Conservation (phyloP, 2,329 filamentous ascomycete genomes). For the Alternaria conjuncta region DNA sequence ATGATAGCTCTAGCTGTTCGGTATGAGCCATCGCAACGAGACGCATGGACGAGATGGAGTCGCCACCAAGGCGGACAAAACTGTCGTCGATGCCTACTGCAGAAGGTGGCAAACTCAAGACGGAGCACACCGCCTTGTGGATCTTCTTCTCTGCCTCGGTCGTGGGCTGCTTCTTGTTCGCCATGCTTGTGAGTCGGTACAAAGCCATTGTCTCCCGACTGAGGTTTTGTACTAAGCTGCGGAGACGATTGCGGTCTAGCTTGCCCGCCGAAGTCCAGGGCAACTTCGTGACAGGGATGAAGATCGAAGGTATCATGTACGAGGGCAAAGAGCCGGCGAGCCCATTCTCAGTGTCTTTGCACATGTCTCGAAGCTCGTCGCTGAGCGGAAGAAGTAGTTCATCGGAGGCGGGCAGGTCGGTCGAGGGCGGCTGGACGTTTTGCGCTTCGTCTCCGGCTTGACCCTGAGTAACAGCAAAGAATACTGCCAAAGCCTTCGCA, state of each 20-base stretch:
- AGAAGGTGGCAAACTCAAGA: conserved; percentile 33
- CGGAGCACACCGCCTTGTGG: conserved; percentile 36
- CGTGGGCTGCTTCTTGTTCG: conserved; percentile 37
- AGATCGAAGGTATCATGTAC: conserved; percentile 46
- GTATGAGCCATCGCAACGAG: conserved; percentile 38
- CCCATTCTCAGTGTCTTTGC: conserved; percentile 39
- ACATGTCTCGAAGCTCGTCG: conserved; percentile 32
- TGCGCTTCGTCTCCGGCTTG: conserved; percentile 5
- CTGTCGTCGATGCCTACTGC: conserved; percentile 43
- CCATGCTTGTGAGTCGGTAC: conserved; percentile 36
- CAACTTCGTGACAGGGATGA: conserved; percentile 40
- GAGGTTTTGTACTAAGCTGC: conserved; percentile 35
- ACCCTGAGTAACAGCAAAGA: conserved; percentile 34
- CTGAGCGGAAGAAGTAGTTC: conserved; percentile 39
- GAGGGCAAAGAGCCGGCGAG: conserved; percentile 37
- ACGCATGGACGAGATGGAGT: conserved; percentile 41
- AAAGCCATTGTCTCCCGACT: conserved; percentile 37
- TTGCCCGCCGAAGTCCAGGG: conserved; percentile 43
- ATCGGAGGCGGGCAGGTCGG: conserved; percentile 29
- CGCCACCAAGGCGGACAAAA: conserved; percentile 43
- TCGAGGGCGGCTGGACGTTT: conserved; percentile 21
- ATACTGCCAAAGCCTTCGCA: conserved; percentile 41
- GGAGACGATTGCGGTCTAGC: conserved; percentile 41
- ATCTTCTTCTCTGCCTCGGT: conserved; percentile 40
- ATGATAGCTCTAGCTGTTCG: conserved; percentile 35